phyloP scores from a whole-genome alignment of 2,329 filamentous ascomycete genomes.

The Pyrenophora teres region DNA sequence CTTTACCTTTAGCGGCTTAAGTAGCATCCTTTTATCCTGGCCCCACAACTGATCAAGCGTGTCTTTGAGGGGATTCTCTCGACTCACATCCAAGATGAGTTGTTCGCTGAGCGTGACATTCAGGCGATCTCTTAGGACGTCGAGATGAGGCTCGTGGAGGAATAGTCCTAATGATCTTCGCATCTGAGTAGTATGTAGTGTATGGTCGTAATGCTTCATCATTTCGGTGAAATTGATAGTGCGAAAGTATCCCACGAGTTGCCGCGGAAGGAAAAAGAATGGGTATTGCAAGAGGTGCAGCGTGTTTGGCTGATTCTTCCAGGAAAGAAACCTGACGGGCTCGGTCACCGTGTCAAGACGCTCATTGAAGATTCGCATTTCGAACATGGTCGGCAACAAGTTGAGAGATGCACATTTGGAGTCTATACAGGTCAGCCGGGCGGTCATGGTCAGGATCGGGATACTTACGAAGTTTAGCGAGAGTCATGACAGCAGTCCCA shows the following conservation, averaged over 20 bases:
- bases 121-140: slow-evolving; percentile 39
- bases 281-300: slow-evolving; percentile 80
- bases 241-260: slow-evolving; percentile 81
- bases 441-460: no score
- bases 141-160: slow-evolving; percentile 29
- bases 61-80: slow-evolving; percentile 49
- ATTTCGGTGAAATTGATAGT: slow-evolving; percentile 86
- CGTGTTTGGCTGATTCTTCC: slow-evolving; percentile 64
- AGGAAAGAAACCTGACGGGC: slow-evolving; percentile 69
- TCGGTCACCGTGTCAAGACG: slow-evolving; percentile 75
- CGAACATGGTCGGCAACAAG: slow-evolving; percentile 67
- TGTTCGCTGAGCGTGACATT: slow-evolving; percentile 47
- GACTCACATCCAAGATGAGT: slow-evolving; percentile 52
- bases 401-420: slow-evolving; percentile 46
- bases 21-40: slow-evolving; percentile 77
- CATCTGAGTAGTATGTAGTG: slow-evolving; percentile 36
- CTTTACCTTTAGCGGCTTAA: slow-evolving; percentile 85
- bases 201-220: slow-evolving; percentile 72
- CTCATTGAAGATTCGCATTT: slow-evolving; percentile 75
- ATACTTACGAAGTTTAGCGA: slow-evolving; percentile 68
- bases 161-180: slow-evolving; percentile 31
- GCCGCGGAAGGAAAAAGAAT: slow-evolving; percentile 75
- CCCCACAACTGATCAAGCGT: slow-evolving; percentile 86
- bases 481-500: slow-evolving; percentile 75
- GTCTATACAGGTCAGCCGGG: slow-evolving; percentile 29